These are phyloP conservation scores for Gautieria morchelliformis DNA, from an alignment of 768 basidiomycete genomes.

Conservation along the genomic window DNA sequence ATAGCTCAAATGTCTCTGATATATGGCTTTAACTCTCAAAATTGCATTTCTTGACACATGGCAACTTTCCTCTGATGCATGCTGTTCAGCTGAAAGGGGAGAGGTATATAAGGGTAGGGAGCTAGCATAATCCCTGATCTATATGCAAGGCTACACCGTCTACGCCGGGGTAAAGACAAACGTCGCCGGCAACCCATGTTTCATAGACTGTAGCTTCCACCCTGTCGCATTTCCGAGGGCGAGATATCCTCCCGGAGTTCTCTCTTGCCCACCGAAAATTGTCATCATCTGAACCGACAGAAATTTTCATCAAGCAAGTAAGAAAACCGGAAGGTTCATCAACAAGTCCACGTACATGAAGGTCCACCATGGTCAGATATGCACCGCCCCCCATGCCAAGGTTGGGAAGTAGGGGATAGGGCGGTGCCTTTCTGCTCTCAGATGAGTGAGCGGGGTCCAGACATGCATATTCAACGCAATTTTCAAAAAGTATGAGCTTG, in stretches of 20 bases:
- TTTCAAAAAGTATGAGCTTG: slow-evolving; percentile 20
- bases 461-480: slow-evolving; percentile 12
- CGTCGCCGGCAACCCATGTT: no score
- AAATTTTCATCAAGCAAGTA: background rate
- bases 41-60: no score
- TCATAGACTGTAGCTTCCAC: slow-evolving; percentile 25
- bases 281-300: slow-evolving; percentile 47
- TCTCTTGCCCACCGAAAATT: slow-evolving; percentile 59
- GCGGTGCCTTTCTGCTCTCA: slow-evolving; percentile 28
- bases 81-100: no score
- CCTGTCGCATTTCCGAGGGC: slow-evolving; percentile 45
- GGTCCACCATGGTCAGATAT: slow-evolving; percentile 40
- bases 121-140: no score
- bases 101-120: no score
- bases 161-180: no score
- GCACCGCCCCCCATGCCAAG: slow-evolving; percentile 50
- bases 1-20: no score
- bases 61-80: no score
- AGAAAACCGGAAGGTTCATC: background rate
- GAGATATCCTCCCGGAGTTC: slow-evolving; percentile 55
- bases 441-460: background rate
- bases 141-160: no score
- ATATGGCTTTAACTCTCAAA: no score
- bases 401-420: slow-evolving; percentile 56
- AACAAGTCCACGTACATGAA: slow-evolving; percentile 41